Base-by-base conservation (phyloP, 305 asterid species). In the Fraxinus nigra region DNA sequence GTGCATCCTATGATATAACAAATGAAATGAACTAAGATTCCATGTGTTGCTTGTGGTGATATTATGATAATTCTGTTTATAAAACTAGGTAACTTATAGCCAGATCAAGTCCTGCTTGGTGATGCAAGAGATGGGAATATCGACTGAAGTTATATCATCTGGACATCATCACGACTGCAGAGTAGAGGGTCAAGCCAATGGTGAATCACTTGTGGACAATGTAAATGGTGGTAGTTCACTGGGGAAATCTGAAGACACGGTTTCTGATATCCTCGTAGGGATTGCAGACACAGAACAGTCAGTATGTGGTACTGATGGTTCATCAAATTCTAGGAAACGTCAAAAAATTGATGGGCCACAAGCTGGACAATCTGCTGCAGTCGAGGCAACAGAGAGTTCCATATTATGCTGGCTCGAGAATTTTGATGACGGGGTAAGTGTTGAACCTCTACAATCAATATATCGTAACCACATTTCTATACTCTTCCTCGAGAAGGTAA, bases 351-450 rank as follows among this genome's bases (percentile, higher is more conserved):
- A 90, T 32, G 88, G 78, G 40, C 84, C 85, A 32, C 86, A 82
- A 48, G 84, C 14, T n/a, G 83, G 82, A 77, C 83, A 77, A 73
- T 51, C 80, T 72, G 82, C 75, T 85, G 78, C 75, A 33, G 28
- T 74, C 73, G 89, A 84, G 87, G 93, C 91, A 72, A 92, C 93
- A 7, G 90, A 85, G 80, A 85, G 80, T 84, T 89, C 95, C 78
- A 77, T 94, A 56, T 76, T 92, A 74, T 34, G 83, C 86, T 87
- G 89, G 92, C 88, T 95, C 67, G 84, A 87, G 84, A 89, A 86
- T 83, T 92, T 87, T 63, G 82, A 89, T 54, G 99, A 89, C 46
- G 98, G 98, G 90, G 99, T 94, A 78, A 79, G 91, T 88, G 67
- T 33, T 84, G 9, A 16, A 14, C 40, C 26, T 70, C 72, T 74